Conservation (phyloP, 805 yeast species). For the Wickerhamomyces ciferrii region DNA sequence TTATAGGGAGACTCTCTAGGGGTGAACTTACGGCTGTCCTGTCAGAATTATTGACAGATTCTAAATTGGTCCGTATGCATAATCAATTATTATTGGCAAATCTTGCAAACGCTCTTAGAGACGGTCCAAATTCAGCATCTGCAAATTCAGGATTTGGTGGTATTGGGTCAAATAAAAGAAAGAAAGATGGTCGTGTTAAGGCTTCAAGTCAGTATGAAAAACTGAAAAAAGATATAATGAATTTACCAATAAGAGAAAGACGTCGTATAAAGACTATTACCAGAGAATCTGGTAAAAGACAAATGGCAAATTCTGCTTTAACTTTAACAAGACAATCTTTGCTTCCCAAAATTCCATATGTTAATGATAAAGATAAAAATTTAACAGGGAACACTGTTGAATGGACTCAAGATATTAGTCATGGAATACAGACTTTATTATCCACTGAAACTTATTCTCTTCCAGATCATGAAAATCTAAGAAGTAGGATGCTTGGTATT, state of each 20-base stretch:
- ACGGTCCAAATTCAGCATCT: slow-evolving; percentile 52
- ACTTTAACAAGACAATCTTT: slow-evolving; percentile 57
- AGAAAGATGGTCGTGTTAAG: slow-evolving; percentile 42
- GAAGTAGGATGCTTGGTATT: slow-evolving; percentile 68
- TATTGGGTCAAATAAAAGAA: slow-evolving; percentile 39
- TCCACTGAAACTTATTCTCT: slow-evolving; percentile 73
- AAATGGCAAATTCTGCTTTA: slow-evolving; percentile 63
- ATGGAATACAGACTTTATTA: slow-evolving; percentile 77
- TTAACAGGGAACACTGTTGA: slow-evolving; percentile 46
- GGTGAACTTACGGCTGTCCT: slow-evolving; percentile 61
- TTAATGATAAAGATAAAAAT: slow-evolving; percentile 26
- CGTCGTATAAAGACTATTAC: slow-evolving; percentile 79
- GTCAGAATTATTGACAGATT: slow-evolving; percentile 40
- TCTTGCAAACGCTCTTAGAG: slow-evolving; percentile 78
- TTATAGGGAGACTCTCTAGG: slow-evolving; percentile 76
- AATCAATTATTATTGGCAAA: slow-evolving; percentile 78
- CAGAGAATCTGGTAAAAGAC: slow-evolving; percentile 75
- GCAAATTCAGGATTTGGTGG: slow-evolving; percentile 44
- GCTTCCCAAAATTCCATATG: slow-evolving; percentile 79
- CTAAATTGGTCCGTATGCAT: slow-evolving; percentile 50
- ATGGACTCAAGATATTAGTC: slow-evolving; percentile 91
- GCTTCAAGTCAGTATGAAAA: slow-evolving; percentile 72
- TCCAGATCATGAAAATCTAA: slow-evolving; percentile 72
- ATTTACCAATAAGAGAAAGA: slow-evolving; percentile 79
- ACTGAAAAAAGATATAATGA: slow-evolving; percentile 80